Evolutionary conservation across 2,329 filamentous ascomycete species (phyloP).

Genomic region (Xylaria sp.): DNA sequence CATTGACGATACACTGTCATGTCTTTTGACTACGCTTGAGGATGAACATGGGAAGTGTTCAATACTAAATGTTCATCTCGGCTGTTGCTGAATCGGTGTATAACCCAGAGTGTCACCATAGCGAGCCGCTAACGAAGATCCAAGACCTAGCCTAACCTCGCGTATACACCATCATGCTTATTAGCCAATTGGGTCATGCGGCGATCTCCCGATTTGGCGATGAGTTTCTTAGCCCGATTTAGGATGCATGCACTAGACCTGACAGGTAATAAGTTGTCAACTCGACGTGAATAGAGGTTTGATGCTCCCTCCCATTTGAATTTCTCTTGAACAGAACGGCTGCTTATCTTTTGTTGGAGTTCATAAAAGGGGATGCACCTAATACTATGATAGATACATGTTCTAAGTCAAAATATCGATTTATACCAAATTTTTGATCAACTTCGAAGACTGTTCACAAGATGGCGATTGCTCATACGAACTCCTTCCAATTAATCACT

Average conservation of each 20-base stretch:
- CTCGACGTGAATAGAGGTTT: background rate
- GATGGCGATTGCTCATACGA: background rate
- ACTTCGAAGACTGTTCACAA: background rate
- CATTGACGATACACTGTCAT: background rate
- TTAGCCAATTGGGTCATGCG: background rate
- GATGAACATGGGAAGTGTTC: background rate
- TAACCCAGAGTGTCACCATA: background rate
- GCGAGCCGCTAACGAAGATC: conserved; percentile 3
- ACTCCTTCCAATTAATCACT: background rate
- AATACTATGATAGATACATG: background rate
- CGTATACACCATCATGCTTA: background rate
- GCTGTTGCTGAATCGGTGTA: conserved; percentile 8
- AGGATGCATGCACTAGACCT: background rate
- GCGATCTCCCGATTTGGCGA: conserved; percentile 12
- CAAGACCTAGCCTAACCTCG: background rate
- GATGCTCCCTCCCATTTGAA: background rate
- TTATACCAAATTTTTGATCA: background rate
- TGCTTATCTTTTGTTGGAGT: background rate
- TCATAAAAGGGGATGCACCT: conserved; percentile 1
- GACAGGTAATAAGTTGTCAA: background rate
- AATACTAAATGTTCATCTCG: conserved; percentile 10
- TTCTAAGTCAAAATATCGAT: background rate
- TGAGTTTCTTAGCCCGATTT: background rate
- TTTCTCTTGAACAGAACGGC: too few relatives aligned
- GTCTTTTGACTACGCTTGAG: background rate